A percentile compares a stretch with the other conserved stretches of the same genome.
Conservation (phyloP, 2,329 filamentous ascomycete genomes). For the Xylaria polymorpha region DNA sequence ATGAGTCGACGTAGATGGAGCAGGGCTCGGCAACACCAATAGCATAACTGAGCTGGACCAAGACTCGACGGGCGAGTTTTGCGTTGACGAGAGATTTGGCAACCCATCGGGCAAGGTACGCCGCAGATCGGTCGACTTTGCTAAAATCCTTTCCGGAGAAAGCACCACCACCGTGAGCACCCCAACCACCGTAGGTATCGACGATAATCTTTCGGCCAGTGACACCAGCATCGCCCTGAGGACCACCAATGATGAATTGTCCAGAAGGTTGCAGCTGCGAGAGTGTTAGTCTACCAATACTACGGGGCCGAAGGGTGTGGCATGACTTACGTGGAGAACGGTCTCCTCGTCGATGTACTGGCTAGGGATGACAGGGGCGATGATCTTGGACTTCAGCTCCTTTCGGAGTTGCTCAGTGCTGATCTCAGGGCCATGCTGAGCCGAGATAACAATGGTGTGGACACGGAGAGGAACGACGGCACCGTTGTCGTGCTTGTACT, state of each 20-base stretch:
- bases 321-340: constrained; percentile 83
- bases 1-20: constrained; percentile 97
- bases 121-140: constrained; percentile 98
- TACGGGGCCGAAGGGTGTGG: neutral
- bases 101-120: constrained; percentile 98
- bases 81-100: constrained; percentile 96
- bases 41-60: constrained; percentile 99
- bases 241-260: constrained; percentile 98
- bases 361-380: constrained; percentile 92
- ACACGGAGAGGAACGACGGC: constrained; percentile 92
- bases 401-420: constrained; percentile 91
- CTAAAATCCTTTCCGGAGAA: constrained; percentile 99
- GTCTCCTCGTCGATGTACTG: constrained; percentile 94
- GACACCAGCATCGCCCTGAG: constrained; percentile 97
- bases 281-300: constrained; percentile 23
- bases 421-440: constrained; percentile 91
- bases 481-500: constrained; percentile 97
- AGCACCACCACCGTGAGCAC: constrained; percentile 99
- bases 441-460: constrained; percentile 95
- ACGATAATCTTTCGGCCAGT: constrained; percentile 99
- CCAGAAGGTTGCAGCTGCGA: constrained; percentile 89
- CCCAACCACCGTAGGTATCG: constrained; percentile 99
- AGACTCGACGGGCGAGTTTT: constrained; percentile 87
- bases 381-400: constrained; percentile 97
- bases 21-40: constrained; percentile 98